Conservation (phyloP, 352 stramenopile genomes). For the Lagenidium giganteum region DNA sequence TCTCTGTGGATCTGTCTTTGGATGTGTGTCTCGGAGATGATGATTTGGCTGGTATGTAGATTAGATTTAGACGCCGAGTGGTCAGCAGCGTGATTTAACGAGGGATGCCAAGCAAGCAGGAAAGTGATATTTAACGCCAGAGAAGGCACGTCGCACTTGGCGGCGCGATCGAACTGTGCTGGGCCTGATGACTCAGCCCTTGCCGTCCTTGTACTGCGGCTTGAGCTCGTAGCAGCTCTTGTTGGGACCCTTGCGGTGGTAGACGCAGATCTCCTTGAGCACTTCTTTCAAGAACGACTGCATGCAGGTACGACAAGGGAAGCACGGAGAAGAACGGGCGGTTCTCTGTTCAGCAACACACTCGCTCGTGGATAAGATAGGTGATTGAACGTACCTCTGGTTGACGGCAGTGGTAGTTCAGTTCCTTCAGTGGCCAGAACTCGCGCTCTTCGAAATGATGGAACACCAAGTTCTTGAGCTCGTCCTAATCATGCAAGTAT, state of each 20-base stretch:
- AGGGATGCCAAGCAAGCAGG: too few species aligned
- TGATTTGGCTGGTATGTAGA: too few species aligned
- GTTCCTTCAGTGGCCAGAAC: conserved; percentile 85
- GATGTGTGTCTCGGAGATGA: too few species aligned
- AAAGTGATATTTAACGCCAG: too few species aligned
- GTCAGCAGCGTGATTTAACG: too few species aligned
- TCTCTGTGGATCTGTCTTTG: too few species aligned
- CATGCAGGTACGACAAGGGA: background rate
- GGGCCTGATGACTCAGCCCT: too few species aligned
- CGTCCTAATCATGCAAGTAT: conserved; percentile 36
- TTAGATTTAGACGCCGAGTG: too few species aligned
- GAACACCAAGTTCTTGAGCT: conserved; percentile 86
- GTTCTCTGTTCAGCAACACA: background rate
- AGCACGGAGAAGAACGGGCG: background rate
- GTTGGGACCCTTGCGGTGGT: conserved; percentile 86
- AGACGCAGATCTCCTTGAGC: conserved; percentile 86
- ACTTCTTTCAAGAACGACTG: conserved; percentile 87
- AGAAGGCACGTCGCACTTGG: too few species aligned
- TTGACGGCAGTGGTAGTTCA: conserved; percentile 85
- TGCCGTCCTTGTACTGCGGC: conserved; percentile 86
- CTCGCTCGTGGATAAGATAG: background rate
- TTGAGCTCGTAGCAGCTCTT: conserved; percentile 89
- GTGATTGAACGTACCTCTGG: conserved; percentile 49
- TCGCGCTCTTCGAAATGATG: conserved; percentile 86
- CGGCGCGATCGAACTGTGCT: too few species aligned